Base-by-base conservation (phyloP, 805 yeast species). In the Schizosaccharomyces octosporus region DNA sequence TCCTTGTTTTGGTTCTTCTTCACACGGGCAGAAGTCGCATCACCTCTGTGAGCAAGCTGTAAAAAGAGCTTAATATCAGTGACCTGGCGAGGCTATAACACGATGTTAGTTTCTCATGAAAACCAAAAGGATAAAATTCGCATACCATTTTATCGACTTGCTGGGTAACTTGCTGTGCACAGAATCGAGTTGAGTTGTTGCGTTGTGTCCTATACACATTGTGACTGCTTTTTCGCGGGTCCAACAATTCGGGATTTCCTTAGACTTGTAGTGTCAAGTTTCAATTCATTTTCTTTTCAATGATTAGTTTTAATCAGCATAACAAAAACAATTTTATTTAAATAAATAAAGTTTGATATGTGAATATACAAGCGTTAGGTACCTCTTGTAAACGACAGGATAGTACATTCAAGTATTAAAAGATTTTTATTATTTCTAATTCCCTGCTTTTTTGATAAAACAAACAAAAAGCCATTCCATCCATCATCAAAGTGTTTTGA, bases 51-150 rank as follows among this genome's bases (percentile, higher is more conserved):
- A 61, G 75, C 87, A 76, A 88, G 83, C 80, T 87, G 95, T 76
- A 93, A 87, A 80, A 93, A 88, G 80, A 86, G 85, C 79, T 93
- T 93, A 81, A 93, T 88, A 77, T 89, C 96, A 74, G 87, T 41
- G 24, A 59, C 36, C 36, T 59, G 61, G 24, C 54, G 43, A 42
- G 61, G 61, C 61, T 59, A 24, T 24, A 19, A 24, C 31, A 24
- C 7, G 15, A 29, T 24, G 11, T 51, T 19, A 51, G 27, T 15
- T 17, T 45, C 11, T 17, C 57, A 24, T 19, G 39, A 4, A 21
- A n/a, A 17, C 1, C 11, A 24, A 24, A 5, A 31, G 9, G 27
- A 51, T 17, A 51, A 29, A 21, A 6, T 24, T 21, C 36, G 27
- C 57, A 9, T 51, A 51, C 57, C 57, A 51, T 51, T 51, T 51